Evolutionary conservation across 306 rosid genomes (phyloP), one percentile per base, ranked within the genome.

Genomic region (Rosa chinensis): DNA sequence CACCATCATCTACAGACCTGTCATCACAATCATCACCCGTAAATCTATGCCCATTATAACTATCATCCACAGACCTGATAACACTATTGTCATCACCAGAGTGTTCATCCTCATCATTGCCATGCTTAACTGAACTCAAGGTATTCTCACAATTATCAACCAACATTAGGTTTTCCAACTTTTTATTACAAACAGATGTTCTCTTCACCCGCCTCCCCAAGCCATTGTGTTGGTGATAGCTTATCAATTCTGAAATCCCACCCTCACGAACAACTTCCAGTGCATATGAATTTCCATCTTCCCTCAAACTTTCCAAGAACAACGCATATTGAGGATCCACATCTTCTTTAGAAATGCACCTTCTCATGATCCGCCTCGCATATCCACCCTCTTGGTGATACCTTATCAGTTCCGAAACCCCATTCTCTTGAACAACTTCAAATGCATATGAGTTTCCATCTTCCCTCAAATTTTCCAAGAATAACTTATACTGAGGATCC

Each of bases 281-380:
- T 37, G 47, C 71, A 66, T 66, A 66, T 16, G 48, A 39, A 66
- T 18, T 40, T 16, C 25, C 71, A 66, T 39, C 71, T 82, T 49
- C 77, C 75, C 69, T 79, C 82, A 77, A 72, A 79, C 62, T 84
- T 52, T 85, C 76, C 78, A 87, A 48, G 61, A 85, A 88, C 52
- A 48, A 53, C 75, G 11, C 70, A 62, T 78, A 87, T 10, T 82
- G 76, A 77, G 77, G 75, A 84, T 79, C 88, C 23, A 3, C 9
- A 58, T 55, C 68, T 45, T 77, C 77, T 77, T 40, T 8, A 40
- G 2, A 18, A 66, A 37, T 8, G 21, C 44, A 17, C 35, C 70
- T 35, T 37, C 70, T 66, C 70, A 1, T 8, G 10, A 6, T 17
- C 70, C 18, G 13, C 32, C 32, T 28, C 32, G 32, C 32, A 28